phyloP scores from a whole-genome alignment of 2,329 filamentous ascomycete species.

The Botryotinia convoluta region DNA sequence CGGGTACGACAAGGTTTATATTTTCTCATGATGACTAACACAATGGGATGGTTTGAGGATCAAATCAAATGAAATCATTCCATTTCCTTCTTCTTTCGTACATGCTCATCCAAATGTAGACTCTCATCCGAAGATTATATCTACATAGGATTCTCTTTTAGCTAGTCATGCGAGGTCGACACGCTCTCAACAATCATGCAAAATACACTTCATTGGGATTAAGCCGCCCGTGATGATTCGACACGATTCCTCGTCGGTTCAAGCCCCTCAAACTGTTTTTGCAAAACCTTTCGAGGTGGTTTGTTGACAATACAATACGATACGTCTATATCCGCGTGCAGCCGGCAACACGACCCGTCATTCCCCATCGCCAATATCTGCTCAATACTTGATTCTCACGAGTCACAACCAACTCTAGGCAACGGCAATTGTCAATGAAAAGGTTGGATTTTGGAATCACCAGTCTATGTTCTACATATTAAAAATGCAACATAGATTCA shows the following conservation, averaged over 20 bases:
- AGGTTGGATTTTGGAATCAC: background rate
- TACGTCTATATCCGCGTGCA: background rate
- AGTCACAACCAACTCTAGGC: background rate
- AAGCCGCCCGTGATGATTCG: slow-evolving; percentile 1
- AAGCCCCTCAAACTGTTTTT: background rate
- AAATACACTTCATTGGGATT: background rate
- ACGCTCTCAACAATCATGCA: background rate
- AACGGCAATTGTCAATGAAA: background rate
- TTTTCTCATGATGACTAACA: background rate
- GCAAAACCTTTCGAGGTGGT: background rate
- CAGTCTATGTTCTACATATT: background rate
- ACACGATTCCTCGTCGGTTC: background rate
- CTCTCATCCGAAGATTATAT: background rate
- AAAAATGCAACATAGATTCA: background rate
- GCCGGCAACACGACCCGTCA: background rate
- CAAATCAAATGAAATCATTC: background rate
- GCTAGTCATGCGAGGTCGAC: background rate
- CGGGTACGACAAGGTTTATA: background rate
- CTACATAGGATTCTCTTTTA: background rate
- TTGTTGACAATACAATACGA: background rate
- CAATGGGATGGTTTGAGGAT: background rate
- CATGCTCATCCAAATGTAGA: background rate
- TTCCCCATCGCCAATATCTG: background rate
- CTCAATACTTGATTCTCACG: background rate
- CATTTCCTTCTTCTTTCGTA: slow-evolving; percentile 10